A percentile compares a stretch with the other conserved stretches of the same genome.
phyloP scores from a whole-genome alignment of 2,329 filamentous ascomycete species.

The Neopestalotiopsis sp. region DNA sequence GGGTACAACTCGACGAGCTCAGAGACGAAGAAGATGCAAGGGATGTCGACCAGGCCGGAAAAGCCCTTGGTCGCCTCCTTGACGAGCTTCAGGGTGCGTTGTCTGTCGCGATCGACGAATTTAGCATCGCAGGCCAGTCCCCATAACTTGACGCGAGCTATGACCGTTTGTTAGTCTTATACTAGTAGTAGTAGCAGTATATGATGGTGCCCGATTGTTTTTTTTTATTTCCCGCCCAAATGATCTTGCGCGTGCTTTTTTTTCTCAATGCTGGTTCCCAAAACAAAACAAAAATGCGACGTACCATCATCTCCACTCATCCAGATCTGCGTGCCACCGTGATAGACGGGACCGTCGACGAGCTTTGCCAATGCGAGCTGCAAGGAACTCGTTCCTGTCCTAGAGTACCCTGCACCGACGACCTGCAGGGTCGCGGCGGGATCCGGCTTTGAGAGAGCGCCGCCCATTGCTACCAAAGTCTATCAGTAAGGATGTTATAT shows the following conservation, averaged over 20 bases:
- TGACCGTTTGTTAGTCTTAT: background rate
- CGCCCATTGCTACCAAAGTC: conserved; percentile 8
- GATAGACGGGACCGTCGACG: conserved; percentile 18
- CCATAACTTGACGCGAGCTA: background rate
- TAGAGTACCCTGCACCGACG: conserved; percentile 20
- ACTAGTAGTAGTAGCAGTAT: background rate
- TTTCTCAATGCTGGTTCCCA: too few species aligned
- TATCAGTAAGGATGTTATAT: background rate
- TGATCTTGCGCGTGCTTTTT: too few species aligned
- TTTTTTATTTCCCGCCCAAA: too few species aligned
- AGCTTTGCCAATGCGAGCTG: conserved; percentile 19
- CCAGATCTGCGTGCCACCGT: conserved; percentile 14
- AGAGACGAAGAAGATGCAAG: conserved; percentile 44
- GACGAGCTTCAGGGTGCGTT: conserved; percentile 36
- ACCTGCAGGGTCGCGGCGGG: conserved; percentile 18
- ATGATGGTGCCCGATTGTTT: background rate
- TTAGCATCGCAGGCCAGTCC: background rate
- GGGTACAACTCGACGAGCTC: conserved; percentile 55
- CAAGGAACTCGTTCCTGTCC: conserved; percentile 20
- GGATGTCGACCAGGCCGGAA: conserved; percentile 51
- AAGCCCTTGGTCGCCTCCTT: conserved; percentile 46
- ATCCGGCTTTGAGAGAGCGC: conserved; percentile 17
- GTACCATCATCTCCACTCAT: background rate
- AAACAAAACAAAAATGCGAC: background rate
- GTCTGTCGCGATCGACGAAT: conserved; percentile 27